phyloP scores from a whole-genome alignment of 2,329 filamentous ascomycete genomes.

The Geoglossum cookeanum region DNA sequence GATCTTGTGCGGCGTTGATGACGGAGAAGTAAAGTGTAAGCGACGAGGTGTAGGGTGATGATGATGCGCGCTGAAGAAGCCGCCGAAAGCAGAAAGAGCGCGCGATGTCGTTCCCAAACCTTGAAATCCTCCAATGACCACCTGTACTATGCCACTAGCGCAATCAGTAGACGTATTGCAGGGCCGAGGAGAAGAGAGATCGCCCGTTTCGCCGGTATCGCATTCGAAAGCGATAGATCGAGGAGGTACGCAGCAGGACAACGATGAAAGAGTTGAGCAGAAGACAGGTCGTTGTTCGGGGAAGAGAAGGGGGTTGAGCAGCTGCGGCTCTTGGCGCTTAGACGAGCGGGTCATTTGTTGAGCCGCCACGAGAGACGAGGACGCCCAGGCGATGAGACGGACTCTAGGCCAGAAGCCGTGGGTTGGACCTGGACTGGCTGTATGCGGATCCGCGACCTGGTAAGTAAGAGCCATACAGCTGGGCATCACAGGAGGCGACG shows the following conservation, averaged over 20 bases:
- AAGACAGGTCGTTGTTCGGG: neutral
- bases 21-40: conserved; percentile 15
- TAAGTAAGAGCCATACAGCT: too few species aligned
- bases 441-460: too few species aligned
- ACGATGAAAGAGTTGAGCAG: neutral
- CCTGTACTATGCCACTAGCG: neutral
- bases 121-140: conserved; percentile 1
- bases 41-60: neutral
- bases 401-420: too few species aligned
- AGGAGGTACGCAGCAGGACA: neutral
- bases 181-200: neutral
- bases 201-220: neutral
- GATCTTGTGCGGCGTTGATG: conserved; percentile 15
- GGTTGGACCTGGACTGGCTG: too few species aligned
- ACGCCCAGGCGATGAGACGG: too few species aligned
- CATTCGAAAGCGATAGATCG: neutral
- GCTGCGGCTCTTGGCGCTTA: neutral
- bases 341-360: neutral
- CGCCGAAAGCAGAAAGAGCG: conserved; percentile 6
- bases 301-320: neutral
- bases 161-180: neutral
- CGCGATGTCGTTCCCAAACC: conserved; percentile 1
- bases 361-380: neutral
- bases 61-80: conserved; percentile 8
- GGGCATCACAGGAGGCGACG: too few species aligned